Evolutionary conservation across 2,329 filamentous ascomycete genomes (phyloP).

Genomic region (Fusarium nygamai): DNA sequence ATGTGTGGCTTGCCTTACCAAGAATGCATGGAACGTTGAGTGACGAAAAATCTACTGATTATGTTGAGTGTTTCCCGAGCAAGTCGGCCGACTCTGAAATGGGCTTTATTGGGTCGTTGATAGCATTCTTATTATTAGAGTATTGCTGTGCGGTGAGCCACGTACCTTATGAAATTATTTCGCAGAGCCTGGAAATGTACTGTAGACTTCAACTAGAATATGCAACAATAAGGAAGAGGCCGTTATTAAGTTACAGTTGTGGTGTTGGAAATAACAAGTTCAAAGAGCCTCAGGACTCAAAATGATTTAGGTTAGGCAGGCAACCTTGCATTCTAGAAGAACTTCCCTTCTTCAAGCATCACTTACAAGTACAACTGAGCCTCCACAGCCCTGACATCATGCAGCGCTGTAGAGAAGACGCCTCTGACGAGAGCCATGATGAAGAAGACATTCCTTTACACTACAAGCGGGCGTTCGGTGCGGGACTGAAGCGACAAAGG

Average conservation of each 20-base stretch:
- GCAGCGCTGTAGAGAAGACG: slow-evolving; percentile 41
- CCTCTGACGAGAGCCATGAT: slow-evolving; percentile 44
- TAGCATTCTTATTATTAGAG: neutral
- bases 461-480: slow-evolving; percentile 63
- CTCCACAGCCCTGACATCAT: slow-evolving; percentile 27
- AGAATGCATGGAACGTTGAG: slow-evolving; percentile 19
- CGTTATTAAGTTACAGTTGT: neutral
- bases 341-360: slow-evolving; percentile 8
- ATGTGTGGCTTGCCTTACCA: slow-evolving; percentile 26
- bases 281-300: neutral
- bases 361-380: neutral
- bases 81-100: slow-evolving; percentile 8
- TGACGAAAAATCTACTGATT: neutral
- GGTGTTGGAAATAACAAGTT: neutral
- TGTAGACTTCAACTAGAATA: neutral
- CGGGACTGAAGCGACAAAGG: slow-evolving; percentile 63
- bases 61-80: neutral
- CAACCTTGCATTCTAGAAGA: neutral
- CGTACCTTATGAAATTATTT: too few species aligned
- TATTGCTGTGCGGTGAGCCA: too few species aligned
- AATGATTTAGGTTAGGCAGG: slow-evolving; percentile 1
- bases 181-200: neutral
- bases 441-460: slow-evolving; percentile 63
- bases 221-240: neutral
- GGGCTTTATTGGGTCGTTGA: neutral